phyloP scores from a whole-genome alignment of 2,329 filamentous ascomycete genomes.

The Claviceps quebecensis region DNA sequence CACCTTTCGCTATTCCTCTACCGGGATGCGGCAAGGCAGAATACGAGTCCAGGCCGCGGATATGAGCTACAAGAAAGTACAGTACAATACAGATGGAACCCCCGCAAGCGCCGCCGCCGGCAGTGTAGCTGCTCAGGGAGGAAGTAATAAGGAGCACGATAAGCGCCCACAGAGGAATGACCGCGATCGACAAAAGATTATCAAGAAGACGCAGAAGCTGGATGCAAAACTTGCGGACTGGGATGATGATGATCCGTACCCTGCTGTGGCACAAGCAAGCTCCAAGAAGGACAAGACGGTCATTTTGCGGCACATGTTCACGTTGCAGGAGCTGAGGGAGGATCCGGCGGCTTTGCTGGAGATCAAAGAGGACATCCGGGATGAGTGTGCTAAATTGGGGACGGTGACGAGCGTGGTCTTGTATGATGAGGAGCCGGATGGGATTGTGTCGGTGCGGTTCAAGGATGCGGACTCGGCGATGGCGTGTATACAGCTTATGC shows the following conservation, averaged over 20 bases:
- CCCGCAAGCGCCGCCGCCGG: not conserved
- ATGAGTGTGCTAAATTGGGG: slow-evolving; percentile 78
- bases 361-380: slow-evolving; percentile 86
- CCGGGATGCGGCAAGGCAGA: slow-evolving; percentile 40
- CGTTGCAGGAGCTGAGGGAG: slow-evolving; percentile 67
- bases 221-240: slow-evolving; percentile 88
- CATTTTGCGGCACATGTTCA: slow-evolving; percentile 88
- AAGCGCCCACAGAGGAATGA: slow-evolving; percentile 33
- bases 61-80: slow-evolving; percentile 78
- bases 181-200: slow-evolving; percentile 76
- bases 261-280: slow-evolving; percentile 24
- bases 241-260: slow-evolving; percentile 72
- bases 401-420: slow-evolving; percentile 82
- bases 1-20: slow-evolving; percentile 54
- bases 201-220: slow-evolving; percentile 79
- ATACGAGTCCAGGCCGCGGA: slow-evolving; percentile 81
- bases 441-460: slow-evolving; percentile 78
- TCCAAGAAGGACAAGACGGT: slow-evolving; percentile 64
- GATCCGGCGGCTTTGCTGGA: slow-evolving; percentile 73
- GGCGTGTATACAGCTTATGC: slow-evolving; percentile 61
- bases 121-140: slow-evolving; percentile 6
- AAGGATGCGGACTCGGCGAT: slow-evolving; percentile 53
- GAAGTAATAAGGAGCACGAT: slow-evolving; percentile 21
- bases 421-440: slow-evolving; percentile 74
- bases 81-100: slow-evolving; percentile 39